Evolutionary conservation across 1,139 yeast genomes (phyloP).

Genomic region (Yamadazyma siamensis): DNA sequence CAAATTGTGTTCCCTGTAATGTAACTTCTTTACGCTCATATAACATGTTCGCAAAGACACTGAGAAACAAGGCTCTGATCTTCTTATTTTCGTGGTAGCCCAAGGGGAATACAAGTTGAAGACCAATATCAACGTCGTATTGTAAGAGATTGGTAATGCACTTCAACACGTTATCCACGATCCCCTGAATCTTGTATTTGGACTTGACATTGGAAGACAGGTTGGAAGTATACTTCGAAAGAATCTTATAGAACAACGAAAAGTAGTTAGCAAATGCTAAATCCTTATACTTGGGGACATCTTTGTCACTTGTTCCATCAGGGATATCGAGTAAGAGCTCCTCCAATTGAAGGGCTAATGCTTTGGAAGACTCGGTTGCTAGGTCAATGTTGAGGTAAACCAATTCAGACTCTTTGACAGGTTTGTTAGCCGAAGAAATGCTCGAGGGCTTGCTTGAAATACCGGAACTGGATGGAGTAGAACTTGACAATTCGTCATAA

Average conservation of each 20-base stretch:
- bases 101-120: slow-evolving; percentile 71
- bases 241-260: slow-evolving; percentile 63
- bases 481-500: slow-evolving; percentile 17
- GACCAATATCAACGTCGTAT: slow-evolving; percentile 74
- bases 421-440: slow-evolving; percentile 1
- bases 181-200: slow-evolving; percentile 51
- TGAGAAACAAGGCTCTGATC: slow-evolving; percentile 68
- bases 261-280: slow-evolving; percentile 71
- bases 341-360: slow-evolving; percentile 53
- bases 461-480: not conserved
- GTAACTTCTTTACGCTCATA: slow-evolving; percentile 32
- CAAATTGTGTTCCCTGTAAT: slow-evolving; percentile 22
- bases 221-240: slow-evolving; percentile 54
- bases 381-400: slow-evolving; percentile 60
- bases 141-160: slow-evolving; percentile 68
- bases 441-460: no score
- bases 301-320: slow-evolving; percentile 55
- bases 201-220: slow-evolving; percentile 22
- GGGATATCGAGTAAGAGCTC: slow-evolving; percentile 60
- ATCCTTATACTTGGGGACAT: slow-evolving; percentile 55
- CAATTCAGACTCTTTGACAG: slow-evolving; percentile 33
- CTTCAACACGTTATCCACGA: slow-evolving; percentile 64
- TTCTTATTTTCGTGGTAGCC: slow-evolving; percentile 70
- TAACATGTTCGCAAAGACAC: slow-evolving; percentile 69
- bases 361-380: slow-evolving; percentile 62